These are phyloP conservation scores for Pichia sp. DNA, from an alignment of 1,139 yeast genomes.

Conservation along the genomic window DNA sequence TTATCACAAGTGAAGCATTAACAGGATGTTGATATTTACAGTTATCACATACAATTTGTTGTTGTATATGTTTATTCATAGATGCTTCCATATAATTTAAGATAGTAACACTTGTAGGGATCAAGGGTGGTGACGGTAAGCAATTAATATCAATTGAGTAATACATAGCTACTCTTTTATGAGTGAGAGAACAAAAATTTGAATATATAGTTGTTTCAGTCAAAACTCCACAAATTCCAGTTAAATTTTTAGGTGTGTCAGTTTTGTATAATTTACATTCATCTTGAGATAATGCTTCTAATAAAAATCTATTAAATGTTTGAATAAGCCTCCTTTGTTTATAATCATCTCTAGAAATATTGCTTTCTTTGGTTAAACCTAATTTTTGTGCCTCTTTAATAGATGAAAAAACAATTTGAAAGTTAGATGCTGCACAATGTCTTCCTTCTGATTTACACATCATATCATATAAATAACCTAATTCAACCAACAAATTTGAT, in stretches of 20 bases:
- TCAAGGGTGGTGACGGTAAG: constrained; percentile 22
- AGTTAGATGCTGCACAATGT: constrained; percentile 68
- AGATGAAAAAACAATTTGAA: constrained; percentile 45
- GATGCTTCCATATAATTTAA: constrained; percentile 55
- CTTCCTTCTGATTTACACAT: constrained; percentile 71
- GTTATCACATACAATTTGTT: constrained; percentile 44
- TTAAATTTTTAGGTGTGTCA: constrained; percentile 24
- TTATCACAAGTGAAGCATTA: constrained; percentile 44
- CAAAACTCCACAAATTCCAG: constrained; percentile 37
- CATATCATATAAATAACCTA: constrained; percentile 91
- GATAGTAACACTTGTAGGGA: constrained; percentile 30
- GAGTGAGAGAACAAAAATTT: constrained; percentile 24
- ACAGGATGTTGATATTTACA: constrained; percentile 47
- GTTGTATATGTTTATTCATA: constrained; percentile 44
- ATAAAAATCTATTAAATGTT: constrained; percentile 53
- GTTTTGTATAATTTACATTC: constrained; percentile 32
- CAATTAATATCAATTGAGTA: constrained; percentile 28
- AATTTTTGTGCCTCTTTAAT: constrained; percentile 41
- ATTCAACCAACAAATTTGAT: constrained; percentile 61
- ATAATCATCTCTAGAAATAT: constrained; percentile 27
- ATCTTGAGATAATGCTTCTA: constrained; percentile 46
- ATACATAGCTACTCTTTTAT: constrained; percentile 21
- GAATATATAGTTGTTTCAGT: constrained; percentile 36
- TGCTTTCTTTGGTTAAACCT: constrained; percentile 48
- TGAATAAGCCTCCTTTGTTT: constrained; percentile 38